phyloP scores from a whole-genome alignment of 2,329 filamentous ascomycete species.

The Dryadomyces quercus-mongolicae region DNA sequence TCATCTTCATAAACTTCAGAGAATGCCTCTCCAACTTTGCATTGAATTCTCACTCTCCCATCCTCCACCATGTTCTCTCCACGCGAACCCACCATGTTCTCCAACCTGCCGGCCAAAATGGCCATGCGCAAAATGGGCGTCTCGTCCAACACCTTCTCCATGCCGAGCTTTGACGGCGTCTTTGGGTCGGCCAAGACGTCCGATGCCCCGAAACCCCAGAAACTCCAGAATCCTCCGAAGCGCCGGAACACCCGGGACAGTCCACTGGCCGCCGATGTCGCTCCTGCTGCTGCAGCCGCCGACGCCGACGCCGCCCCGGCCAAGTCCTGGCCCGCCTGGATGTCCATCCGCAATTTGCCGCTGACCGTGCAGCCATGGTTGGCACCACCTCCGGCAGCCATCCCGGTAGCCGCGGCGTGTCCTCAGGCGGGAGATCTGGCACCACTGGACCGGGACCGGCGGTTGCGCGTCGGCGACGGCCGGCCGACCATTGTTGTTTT shows the following conservation, averaged over 20 bases:
- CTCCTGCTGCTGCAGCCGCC: not conserved
- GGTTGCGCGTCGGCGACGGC: constrained; percentile 30
- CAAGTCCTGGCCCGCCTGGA: constrained; percentile 31
- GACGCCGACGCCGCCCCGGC: not conserved
- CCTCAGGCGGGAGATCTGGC: constrained; percentile 36
- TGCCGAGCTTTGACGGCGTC: constrained; percentile 16
- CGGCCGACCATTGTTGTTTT: constrained; percentile 36
- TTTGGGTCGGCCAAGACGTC: constrained; percentile 15
- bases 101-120: constrained; percentile 43
- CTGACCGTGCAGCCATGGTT: constrained; percentile 42
- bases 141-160: constrained; percentile 32
- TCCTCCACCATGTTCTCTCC: not conserved
- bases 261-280: no score
- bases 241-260: no score
- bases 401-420: constrained; percentile 28
- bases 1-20: no score
- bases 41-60: not conserved
- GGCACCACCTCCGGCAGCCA: constrained; percentile 36
- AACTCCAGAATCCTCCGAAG: no score
- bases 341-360: constrained; percentile 35
- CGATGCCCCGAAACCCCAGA: no score
- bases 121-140: constrained; percentile 45
- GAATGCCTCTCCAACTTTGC: no score
- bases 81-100: constrained; percentile 33
- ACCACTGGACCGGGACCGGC: constrained; percentile 32